A percentile compares a stretch with the other conserved stretches of the same genome.
Conservation (phyloP, 1,284 basidiomycete species). For the Mycena citricolor region DNA sequence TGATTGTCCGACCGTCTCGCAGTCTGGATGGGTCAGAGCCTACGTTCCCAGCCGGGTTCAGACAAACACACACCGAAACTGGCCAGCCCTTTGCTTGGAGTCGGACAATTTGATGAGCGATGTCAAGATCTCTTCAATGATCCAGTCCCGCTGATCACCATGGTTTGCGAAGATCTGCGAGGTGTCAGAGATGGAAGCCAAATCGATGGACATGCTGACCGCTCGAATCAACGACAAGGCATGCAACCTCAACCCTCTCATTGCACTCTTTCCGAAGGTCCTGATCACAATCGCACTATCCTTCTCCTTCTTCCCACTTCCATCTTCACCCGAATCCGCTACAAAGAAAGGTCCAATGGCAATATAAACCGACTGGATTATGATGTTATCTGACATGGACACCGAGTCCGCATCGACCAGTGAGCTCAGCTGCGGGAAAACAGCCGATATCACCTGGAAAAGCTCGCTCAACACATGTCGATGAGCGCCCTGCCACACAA, state of each 20-base stretch:
- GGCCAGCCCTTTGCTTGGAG: slow-evolving; percentile 81
- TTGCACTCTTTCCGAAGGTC: slow-evolving; percentile 69
- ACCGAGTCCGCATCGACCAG: slow-evolving; percentile 68
- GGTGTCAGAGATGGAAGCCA: slow-evolving; percentile 2
- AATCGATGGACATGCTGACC: slow-evolving; percentile 46
- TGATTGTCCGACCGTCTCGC: slow-evolving; percentile 82
- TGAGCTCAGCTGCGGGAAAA: slow-evolving; percentile 67
- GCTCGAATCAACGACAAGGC: slow-evolving; percentile 81
- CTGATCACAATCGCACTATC: slow-evolving; percentile 55
- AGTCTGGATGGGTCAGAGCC: slow-evolving; percentile 44
- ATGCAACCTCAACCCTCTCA: slow-evolving; percentile 81
- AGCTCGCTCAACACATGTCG: slow-evolving; percentile 61
- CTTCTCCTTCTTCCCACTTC: slow-evolving; percentile 52
- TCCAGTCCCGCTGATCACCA: slow-evolving; percentile 89
- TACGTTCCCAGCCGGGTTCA: background rate
- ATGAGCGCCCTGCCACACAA: slow-evolving; percentile 47
- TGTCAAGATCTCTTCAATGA: slow-evolving; percentile 91
- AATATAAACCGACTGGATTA: slow-evolving; percentile 90
- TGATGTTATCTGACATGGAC: slow-evolving; percentile 82
- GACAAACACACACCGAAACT: slow-evolving; percentile 65
- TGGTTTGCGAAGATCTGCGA: slow-evolving; percentile 85
- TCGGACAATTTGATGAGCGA: slow-evolving; percentile 90
- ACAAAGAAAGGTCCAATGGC: slow-evolving; percentile 93
- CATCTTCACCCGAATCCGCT: slow-evolving; percentile 55
- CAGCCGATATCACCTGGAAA: slow-evolving; percentile 66